Base-by-base conservation (phyloP, 352 stramenopile species). In the Phytophthora nicotianae region DNA sequence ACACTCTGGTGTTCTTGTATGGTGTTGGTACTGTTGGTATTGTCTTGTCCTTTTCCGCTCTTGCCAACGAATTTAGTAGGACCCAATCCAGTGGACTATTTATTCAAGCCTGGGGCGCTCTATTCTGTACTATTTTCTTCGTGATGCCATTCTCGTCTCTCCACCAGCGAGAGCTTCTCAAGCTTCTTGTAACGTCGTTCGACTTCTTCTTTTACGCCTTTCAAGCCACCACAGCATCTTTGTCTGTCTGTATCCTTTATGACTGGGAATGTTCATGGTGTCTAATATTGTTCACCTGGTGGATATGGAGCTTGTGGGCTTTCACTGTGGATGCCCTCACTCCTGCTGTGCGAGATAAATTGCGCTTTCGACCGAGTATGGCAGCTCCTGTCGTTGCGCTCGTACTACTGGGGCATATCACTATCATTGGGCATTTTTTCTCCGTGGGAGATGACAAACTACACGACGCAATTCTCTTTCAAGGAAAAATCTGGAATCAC, bases 121-220 rank as follows among this genome's bases (percentile, higher is more conserved):
- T 58, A 2, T 14, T 60, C 7, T 60, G 58, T 16, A 68, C 64
- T 0, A 16, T 56, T 2, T 8, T 32, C 17, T 74, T 71, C 35
- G 58, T 61, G 1, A 5, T 27, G 4, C 27, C 50, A 2, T 72
- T 76, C 19, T 13, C n/a, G 4, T 38, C 45, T 14, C 35, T 75
- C 13, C 72, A 65, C 21, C 57, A 82, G 10, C 67, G 67, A 0
- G 17, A 82, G 9, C 41, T 84, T 7, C 49, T 84, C 2, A 38
- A 46, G 17, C 26, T 62, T 5, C 40, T 81, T 20, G 21, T 68
- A 17, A 69, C 54, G 8, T 84, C 75, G 3, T 84, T 82, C 41
- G 72, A 82, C 38, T 76, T 72, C 29, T 35, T 76, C 10, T 80
- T 77, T 24, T 76, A 80, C 46, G 46, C 42, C 0, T 38, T 67